These are phyloP conservation scores for Epichloe coenophiala DNA, from an alignment of 2,329 filamentous ascomycete genomes.

Conservation along the genomic window DNA sequence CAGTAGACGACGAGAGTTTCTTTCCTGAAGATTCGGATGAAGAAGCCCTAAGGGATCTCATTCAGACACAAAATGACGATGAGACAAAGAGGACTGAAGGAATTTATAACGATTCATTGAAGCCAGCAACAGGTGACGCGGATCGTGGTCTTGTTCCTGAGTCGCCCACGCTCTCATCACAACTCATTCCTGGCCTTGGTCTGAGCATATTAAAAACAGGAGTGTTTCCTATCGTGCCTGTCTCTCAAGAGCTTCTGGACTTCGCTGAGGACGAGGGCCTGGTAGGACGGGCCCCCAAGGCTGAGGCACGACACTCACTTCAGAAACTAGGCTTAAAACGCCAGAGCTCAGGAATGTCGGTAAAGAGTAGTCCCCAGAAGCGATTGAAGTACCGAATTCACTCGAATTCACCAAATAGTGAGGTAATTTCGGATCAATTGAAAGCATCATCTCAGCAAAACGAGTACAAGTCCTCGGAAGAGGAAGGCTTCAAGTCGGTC, in stretches of 20 bases:
- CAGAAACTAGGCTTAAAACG: background rate
- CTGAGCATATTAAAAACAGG: constrained; percentile 28
- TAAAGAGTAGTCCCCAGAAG: background rate
- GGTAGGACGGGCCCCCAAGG: constrained; percentile 11
- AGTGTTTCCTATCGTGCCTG: constrained; percentile 21
- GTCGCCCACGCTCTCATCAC: background rate
- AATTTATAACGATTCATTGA: background rate
- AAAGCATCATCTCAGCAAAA: background rate
- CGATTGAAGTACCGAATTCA: background rate
- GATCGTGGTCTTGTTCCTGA: background rate
- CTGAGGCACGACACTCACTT: background rate
- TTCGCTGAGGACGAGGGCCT: constrained; percentile 25
- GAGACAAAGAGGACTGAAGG: background rate
- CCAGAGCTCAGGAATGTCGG: background rate
- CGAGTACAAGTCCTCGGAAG: background rate
- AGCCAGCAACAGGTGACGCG: background rate
- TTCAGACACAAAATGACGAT: constrained; percentile 1
- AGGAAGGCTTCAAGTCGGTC: background rate
- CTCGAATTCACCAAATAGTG: background rate
- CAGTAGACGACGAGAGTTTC: constrained; percentile 34
- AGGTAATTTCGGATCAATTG: background rate
- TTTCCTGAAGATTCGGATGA: constrained; percentile 41
- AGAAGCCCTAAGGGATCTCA: constrained; percentile 24
- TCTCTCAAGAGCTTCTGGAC: constrained; percentile 25
- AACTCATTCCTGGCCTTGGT: constrained; percentile 22